Evolutionary conservation across 768 basidiomycete species (phyloP).

Genomic region (Lactarius vividus): DNA sequence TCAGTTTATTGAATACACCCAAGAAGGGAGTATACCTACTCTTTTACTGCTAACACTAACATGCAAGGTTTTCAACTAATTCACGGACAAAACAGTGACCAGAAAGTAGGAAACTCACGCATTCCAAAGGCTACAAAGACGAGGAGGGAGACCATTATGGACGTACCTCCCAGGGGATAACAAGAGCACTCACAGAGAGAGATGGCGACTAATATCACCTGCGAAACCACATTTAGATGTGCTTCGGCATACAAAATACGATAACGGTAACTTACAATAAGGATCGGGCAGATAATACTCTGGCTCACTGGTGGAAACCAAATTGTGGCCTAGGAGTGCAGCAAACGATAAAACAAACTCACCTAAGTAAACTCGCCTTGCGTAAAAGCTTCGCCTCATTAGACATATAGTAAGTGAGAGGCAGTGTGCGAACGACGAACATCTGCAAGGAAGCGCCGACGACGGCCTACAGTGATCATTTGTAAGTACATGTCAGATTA

Average conservation of each 20-base stretch:
- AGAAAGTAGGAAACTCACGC: not conserved
- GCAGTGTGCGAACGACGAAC: not conserved
- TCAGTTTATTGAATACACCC: not conserved
- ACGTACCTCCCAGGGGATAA: not conserved
- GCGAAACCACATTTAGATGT: not conserved
- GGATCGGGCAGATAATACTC: not conserved
- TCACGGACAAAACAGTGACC: not conserved
- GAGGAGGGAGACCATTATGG: not conserved
- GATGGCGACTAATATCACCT: not conserved
- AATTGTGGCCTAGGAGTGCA: not conserved
- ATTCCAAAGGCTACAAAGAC: not conserved
- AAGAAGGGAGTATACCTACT: not conserved
- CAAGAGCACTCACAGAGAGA: not conserved
- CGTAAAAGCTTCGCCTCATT: not conserved
- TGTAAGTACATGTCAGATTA: not conserved
- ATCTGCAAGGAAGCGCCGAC: not conserved
- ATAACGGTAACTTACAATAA: not conserved
- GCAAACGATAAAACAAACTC: not conserved
- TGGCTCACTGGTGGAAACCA: not conserved
- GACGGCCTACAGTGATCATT: not conserved
- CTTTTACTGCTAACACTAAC: not conserved
- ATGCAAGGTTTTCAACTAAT: not conserved
- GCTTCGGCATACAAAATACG: no score
- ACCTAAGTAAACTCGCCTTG: not conserved
- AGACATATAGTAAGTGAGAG: not conserved